Evolutionary conservation across 2,329 filamentous ascomycete genomes (phyloP).

Genomic region (Beauveria brongniartii): DNA sequence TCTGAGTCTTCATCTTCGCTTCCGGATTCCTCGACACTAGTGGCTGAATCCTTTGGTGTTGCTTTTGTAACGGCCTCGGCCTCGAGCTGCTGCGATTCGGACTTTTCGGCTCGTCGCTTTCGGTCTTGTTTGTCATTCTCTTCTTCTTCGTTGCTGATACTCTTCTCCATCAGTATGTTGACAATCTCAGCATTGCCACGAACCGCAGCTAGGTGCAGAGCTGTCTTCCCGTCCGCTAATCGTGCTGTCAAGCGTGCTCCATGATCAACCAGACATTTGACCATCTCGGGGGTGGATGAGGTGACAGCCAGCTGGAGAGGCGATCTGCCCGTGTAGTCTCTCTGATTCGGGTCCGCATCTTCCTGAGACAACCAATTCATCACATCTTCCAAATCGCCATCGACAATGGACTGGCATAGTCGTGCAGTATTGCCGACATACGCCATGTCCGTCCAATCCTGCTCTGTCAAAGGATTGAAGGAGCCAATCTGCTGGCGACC

Average conservation of each 20-base stretch:
- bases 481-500: conserved; percentile 63
- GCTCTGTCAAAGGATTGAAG: conserved; percentile 73
- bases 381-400: conserved; percentile 62
- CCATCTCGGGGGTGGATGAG: conserved; percentile 60
- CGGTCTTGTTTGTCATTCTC: conserved; percentile 51
- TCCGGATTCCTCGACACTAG: conserved; percentile 25
- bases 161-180: conserved; percentile 63
- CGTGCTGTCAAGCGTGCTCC: conserved; percentile 67
- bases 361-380: conserved; percentile 62
- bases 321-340: conserved; percentile 72
- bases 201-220: conserved; percentile 72
- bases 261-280: conserved; percentile 61
- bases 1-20: conserved; percentile 26
- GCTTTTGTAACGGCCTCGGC: conserved; percentile 10
- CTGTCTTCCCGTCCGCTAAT: conserved; percentile 70
- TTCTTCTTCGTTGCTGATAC: conserved; percentile 62
- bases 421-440: conserved; percentile 73
- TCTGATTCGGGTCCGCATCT: conserved; percentile 59
- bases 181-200: conserved; percentile 63
- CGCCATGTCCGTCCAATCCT: conserved; percentile 88
- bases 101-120: conserved; percentile 31
- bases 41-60: conserved; percentile 13
- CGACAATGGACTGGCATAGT: conserved; percentile 74
- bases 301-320: conserved; percentile 70
- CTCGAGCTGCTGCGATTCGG: conserved; percentile 17